Evolutionary conservation across 1,284 basidiomycete species (phyloP).

Genomic region (Bondarzewia mesenterica): DNA sequence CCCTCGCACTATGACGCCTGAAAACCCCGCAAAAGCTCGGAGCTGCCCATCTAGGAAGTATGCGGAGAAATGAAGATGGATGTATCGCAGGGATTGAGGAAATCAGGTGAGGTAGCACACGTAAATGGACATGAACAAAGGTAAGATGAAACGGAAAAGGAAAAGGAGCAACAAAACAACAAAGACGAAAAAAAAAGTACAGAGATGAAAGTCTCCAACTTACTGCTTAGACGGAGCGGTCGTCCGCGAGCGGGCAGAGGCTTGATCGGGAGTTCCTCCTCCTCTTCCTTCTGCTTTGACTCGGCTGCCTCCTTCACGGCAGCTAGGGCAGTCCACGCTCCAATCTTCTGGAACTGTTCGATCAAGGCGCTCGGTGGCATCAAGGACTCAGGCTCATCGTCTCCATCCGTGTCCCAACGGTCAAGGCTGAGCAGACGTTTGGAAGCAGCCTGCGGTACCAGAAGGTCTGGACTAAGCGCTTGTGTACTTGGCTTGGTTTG

Average conservation of each 20-base stretch:
- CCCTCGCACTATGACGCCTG: too few relatives aligned
- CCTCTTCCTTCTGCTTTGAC: neutral
- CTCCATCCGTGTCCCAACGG: slow-evolving; percentile 4
- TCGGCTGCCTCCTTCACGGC: neutral
- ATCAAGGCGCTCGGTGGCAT: neutral
- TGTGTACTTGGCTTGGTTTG: neutral
- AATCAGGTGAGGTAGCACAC: neutral
- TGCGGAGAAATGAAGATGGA: neutral
- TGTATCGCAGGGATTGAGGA: neutral
- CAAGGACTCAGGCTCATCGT: neutral
- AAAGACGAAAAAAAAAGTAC: neutral
- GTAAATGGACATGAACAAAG: slow-evolving; percentile 4
- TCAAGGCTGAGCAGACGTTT: neutral
- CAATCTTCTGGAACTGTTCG: slow-evolving; percentile 1
- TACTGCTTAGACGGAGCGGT: too few relatives aligned
- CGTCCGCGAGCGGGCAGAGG: neutral
- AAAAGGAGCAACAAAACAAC: slow-evolving; percentile 1
- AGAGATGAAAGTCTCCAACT: neutral
- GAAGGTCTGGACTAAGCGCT: slow-evolving; percentile 10
- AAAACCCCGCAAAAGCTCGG: too few relatives aligned
- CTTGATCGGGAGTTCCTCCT: neutral
- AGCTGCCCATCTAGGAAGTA: neutral
- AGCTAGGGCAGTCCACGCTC: neutral
- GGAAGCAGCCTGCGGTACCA: slow-evolving; percentile 4
- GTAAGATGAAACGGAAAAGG: neutral